A percentile compares a stretch with the other conserved stretches of the same genome.
Conservation (phyloP, 2,329 filamentous ascomycete genomes). For the Purpureocillium lavendulum region DNA sequence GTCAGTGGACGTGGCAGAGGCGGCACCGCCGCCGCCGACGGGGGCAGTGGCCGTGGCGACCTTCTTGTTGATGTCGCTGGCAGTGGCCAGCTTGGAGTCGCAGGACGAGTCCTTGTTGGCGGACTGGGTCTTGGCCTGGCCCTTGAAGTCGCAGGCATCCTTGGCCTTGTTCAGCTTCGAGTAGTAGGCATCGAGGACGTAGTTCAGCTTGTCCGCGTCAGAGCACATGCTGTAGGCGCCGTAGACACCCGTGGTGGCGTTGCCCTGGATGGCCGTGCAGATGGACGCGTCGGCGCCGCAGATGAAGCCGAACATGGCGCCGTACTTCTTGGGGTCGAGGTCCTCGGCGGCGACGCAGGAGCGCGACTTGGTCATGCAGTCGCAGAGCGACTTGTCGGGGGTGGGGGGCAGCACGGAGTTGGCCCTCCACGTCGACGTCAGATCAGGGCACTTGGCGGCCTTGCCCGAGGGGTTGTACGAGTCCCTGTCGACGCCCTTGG, state of each 20-base stretch:
- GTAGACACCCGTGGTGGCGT: conserved; percentile 44
- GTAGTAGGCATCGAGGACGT: conserved; percentile 69
- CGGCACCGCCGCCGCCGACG: conserved; percentile 15
- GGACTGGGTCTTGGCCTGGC: conserved; percentile 50
- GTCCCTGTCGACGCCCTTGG: conserved; percentile 55
- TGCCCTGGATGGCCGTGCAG: conserved; percentile 58
- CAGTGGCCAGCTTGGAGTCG: conserved; percentile 49
- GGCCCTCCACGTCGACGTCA: conserved; percentile 55
- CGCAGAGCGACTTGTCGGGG: conserved; percentile 71
- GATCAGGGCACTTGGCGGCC: conserved; percentile 61
- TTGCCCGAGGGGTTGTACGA: conserved; percentile 70
- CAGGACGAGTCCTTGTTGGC: conserved; percentile 44
- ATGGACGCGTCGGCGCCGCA: conserved; percentile 49
- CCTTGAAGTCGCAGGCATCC: conserved; percentile 62
- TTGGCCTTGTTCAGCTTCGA: conserved; percentile 40
- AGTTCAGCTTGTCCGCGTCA: conserved; percentile 61
- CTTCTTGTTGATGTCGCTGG: conserved; percentile 46
- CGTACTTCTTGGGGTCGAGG: conserved; percentile 51
- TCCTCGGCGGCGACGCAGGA: conserved; percentile 59
- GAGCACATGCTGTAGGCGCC: conserved; percentile 74
- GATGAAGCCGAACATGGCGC: conserved; percentile 64
- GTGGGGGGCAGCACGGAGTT: conserved; percentile 66
- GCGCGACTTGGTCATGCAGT: conserved; percentile 67
- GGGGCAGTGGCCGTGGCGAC: conserved; percentile 37
- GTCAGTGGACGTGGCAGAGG: conserved; percentile 11